Percentiles rank a stretch among this genome's conserved stretches.
Evolutionary conservation across 805 yeast species (phyloP).

Genomic region (Tetrapisispora phaffii): DNA sequence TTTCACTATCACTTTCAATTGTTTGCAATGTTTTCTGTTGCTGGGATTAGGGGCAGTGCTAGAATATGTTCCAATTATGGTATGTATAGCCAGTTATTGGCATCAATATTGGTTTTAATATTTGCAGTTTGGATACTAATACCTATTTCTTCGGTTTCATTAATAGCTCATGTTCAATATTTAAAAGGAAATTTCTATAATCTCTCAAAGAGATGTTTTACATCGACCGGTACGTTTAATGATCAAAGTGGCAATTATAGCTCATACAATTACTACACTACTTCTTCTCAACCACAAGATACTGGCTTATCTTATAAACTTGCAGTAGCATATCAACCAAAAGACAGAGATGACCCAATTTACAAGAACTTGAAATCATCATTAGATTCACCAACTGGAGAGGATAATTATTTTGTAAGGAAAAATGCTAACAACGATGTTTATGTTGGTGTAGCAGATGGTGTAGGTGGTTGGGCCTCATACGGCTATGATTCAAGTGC

Average conservation of each 20-base stretch:
- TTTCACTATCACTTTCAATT: background rate
- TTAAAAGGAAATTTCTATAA: constrained; percentile 11
- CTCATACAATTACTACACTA: background rate
- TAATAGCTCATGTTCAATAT: constrained; percentile 12
- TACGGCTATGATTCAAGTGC: constrained; percentile 86
- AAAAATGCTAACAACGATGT: constrained; percentile 25
- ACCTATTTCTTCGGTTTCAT: constrained; percentile 7
- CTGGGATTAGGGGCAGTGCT: constrained; percentile 10
- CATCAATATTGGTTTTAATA: constrained; percentile 7
- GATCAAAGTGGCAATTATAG: background rate
- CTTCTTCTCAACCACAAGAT: constrained; percentile 2
- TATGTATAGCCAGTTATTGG: constrained; percentile 13
- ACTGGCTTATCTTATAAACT: constrained; percentile 37
- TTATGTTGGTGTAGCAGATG: constrained; percentile 83
- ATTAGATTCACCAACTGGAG: constrained; percentile 59
- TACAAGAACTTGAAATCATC: constrained; percentile 28
- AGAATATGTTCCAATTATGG: constrained; percentile 9
- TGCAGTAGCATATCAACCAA: constrained; percentile 67
- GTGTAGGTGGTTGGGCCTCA: constrained; percentile 96
- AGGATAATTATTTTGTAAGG: constrained; percentile 59
- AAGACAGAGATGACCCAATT: constrained; percentile 48
- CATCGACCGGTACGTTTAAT: constrained; percentile 5
- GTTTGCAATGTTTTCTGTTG: constrained; percentile 10
- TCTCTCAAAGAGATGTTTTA: constrained; percentile 14
- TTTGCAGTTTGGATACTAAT: constrained; percentile 6